Base-by-base conservation (phyloP, 768 basidiomycete genomes). In the Pulveroboletus sp. region DNA sequence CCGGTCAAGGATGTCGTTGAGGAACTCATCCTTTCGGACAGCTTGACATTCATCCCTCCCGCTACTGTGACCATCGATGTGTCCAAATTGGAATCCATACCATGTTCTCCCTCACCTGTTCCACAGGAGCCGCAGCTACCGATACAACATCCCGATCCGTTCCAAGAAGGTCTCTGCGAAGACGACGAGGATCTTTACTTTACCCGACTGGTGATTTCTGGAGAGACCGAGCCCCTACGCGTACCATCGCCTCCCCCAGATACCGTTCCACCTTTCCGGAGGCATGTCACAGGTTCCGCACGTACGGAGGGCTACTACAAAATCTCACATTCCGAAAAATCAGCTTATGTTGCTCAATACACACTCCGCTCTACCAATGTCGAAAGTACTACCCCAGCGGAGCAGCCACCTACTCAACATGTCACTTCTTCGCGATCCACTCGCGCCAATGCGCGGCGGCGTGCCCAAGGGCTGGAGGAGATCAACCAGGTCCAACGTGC, bases 301-400 rank as follows among this genome's bases (percentile, higher is more conserved):
- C 82, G 95, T 14, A 92, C 93, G 1, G 91, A 97, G 67, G 95
- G 96, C 4, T 93, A 85, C 70, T 95, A 95, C 79, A 90, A 93
- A 74, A 91, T 98, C 65, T 84, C 91, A 0, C 87, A 91, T 60
- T 80, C 85, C 6, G 89, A 93, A 65, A 96, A 96, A 73, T 86
- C 91, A 0, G 82, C 82, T 3, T 97, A 98, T 58, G 88, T 98
- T 38, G 86, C 90, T 6, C 91, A 95, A 67, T 92, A 92, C 65
- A 84, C 84, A 50, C 72, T 79, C 26, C 83, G 88, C 18, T 69
- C 79, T 47, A 71, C 73, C 27, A 72, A 64, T 1, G 69, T 72
- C n/a, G 71, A 75, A 33, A 63, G 74, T 21, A 75, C 72, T 35
- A 72, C 75, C 28, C 59, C 60, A 36, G 55, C 56, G 32, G 68